A percentile compares a stretch with the other conserved stretches of the same genome.
Evolutionary conservation across 169 alveolate genomes (phyloP).

Genomic region (Miamiensis avidus): DNA sequence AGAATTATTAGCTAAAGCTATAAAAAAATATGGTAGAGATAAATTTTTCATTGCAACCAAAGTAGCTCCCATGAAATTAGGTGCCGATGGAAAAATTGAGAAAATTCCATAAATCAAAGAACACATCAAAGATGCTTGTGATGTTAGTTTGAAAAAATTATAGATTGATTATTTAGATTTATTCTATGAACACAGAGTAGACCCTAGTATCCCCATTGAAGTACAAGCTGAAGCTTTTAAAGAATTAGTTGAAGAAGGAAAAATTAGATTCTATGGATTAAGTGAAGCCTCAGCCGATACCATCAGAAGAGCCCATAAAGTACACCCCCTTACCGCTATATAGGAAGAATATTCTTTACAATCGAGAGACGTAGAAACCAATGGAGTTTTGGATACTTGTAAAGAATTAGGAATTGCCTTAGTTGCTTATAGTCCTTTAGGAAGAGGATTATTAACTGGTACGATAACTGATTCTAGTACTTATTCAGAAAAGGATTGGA

Average conservation of each 20-base stretch:
- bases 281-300: neutral
- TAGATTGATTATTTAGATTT: neutral
- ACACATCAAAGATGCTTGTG: neutral
- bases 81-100: neutral
- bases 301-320: conserved; percentile 7
- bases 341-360: neutral
- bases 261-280: conserved; percentile 1
- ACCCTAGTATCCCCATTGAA: neutral
- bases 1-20: conserved; percentile 13
- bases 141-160: neutral
- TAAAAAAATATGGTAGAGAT: conserved; percentile 11
- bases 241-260: conserved; percentile 5
- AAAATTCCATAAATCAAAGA: neutral
- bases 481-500: neutral
- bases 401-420: conserved; percentile 8
- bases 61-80: neutral
- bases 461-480: neutral
- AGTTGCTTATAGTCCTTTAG: conserved; percentile 13
- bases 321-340: neutral
- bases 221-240: neutral
- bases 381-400: neutral
- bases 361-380: neutral
- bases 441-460: conserved; percentile 5
- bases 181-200: neutral
- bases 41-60: conserved; percentile 7